Base-by-base conservation (phyloP, 192 early-diverging fungal species). In the Entomortierella lignicola region DNA sequence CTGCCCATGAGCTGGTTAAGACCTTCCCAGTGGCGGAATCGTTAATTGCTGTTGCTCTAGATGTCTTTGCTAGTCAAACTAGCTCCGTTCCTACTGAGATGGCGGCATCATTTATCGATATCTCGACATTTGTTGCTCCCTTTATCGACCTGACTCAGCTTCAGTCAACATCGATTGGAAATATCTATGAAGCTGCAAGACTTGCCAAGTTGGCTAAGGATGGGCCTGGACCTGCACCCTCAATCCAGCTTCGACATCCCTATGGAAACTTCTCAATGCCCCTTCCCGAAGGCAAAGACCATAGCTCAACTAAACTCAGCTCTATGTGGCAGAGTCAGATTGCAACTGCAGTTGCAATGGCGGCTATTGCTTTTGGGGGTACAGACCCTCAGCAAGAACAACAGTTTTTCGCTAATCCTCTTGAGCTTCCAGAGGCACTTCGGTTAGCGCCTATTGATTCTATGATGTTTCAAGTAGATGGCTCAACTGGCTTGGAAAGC, bases 181-280 rank as follows among this genome's bases (percentile, higher is more conserved):
- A 79, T 21, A 79, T 79, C 37, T 79, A 79, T 41, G 75, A 79
- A 32, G 75, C 75, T 27, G 75, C 75, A 10, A 50, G 75, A 23
- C 51, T 79, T 6, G 75, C 75, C 61, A 79, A 79, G 47, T 11
- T 79, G 34, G 75, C 75, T 51, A 79, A 79, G 20, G 75, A 79
- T 51, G 75, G 75, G 13, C 75, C 75, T 25, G 75, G 67, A 27
- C 75, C 75, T n/a, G 68, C 75, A 25, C 75, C 75, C 7, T 79
- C 75, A 47, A 79, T 79, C 21, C 75, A 79, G 42, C 57, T 79
- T 5, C 75, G 75, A 21, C 75, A 79, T 25, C 75, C 75, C 10
- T 79, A 79, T 54, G 75, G 75, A 27, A 79, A 79, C 56, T 79
- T 79, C 37, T 79, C 75, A 12, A 79, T 79, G 75, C 75, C 75